Evolutionary conservation across 768 basidiomycete genomes (phyloP).

Genomic region (Boletus rubescentipes): DNA sequence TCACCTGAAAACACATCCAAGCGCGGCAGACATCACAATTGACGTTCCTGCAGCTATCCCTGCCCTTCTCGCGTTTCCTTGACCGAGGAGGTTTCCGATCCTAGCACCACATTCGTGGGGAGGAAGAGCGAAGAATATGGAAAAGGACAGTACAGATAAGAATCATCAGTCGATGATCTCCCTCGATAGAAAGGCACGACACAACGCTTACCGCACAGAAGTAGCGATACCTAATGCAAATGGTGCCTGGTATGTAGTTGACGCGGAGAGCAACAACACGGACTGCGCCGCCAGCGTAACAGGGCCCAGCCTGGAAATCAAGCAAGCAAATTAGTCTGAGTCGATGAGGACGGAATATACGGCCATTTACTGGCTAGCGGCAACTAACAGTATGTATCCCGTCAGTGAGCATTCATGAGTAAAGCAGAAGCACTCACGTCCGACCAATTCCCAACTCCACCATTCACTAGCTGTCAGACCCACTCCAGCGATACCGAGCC

Average conservation of each 20-base stretch:
- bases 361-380: conserved; percentile 48
- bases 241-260: conserved; percentile 79
- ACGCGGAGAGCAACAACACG: conserved; percentile 74
- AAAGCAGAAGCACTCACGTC: conserved; percentile 31
- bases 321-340: conserved; percentile 3
- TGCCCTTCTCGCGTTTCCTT: conserved; percentile 72
- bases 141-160: background rate
- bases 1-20: conserved; percentile 70
- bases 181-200: background rate
- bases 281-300: conserved; percentile 85
- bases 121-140: background rate
- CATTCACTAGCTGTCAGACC: conserved; percentile 85
- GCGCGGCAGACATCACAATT: conserved; percentile 60
- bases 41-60: conserved; percentile 62
- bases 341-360: background rate
- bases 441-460: conserved; percentile 95
- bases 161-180: background rate
- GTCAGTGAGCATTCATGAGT: background rate
- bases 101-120: conserved; percentile 25
- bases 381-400: conserved; percentile 34
- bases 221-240: conserved; percentile 80
- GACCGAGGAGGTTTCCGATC: conserved; percentile 87
- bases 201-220: conserved; percentile 69
- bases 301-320: conserved; percentile 63
- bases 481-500: conserved; percentile 80